Evolutionary conservation across 2,329 filamentous ascomycete genomes (phyloP).

Genomic region (Pyricularia pennisetigena): DNA sequence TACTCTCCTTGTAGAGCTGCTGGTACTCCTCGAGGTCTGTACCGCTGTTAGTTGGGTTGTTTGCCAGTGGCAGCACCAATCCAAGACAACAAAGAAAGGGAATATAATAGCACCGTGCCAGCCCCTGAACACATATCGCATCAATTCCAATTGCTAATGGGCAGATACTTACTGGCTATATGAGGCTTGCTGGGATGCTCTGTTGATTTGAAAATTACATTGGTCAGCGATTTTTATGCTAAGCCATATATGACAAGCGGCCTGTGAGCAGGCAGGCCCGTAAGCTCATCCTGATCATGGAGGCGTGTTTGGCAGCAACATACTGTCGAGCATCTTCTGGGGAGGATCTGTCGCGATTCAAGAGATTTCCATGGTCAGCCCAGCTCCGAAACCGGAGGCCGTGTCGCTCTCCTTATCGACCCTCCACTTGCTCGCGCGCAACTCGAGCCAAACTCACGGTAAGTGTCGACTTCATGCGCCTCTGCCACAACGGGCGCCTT

Average conservation of each 20-base stretch:
- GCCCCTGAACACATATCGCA: not conserved
- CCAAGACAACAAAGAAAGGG: not conserved
- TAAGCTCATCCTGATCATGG: not conserved
- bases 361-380: not conserved
- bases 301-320: conserved; percentile 19
- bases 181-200: conserved; percentile 64
- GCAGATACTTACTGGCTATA: conserved; percentile 44
- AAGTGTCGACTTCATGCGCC: conserved; percentile 69
- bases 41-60: not conserved
- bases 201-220: conserved; percentile 18
- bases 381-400: conserved; percentile 1
- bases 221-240: not conserved
- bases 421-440: not conserved
- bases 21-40: conserved; percentile 58
- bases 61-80: not conserved
- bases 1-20: conserved; percentile 69
- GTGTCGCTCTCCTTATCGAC: not conserved
- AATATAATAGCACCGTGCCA: not conserved
- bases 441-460: conserved; percentile 35
- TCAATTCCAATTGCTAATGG: not conserved
- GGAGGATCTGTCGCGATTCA: conserved; percentile 41
- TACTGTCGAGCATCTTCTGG: conserved; percentile 59
- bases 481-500: conserved; percentile 57
- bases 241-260: not conserved
- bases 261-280: not conserved